Base-by-base conservation (phyloP, 2,329 filamentous ascomycete genomes). In the Gnomoniopsis smithogilvyi region DNA sequence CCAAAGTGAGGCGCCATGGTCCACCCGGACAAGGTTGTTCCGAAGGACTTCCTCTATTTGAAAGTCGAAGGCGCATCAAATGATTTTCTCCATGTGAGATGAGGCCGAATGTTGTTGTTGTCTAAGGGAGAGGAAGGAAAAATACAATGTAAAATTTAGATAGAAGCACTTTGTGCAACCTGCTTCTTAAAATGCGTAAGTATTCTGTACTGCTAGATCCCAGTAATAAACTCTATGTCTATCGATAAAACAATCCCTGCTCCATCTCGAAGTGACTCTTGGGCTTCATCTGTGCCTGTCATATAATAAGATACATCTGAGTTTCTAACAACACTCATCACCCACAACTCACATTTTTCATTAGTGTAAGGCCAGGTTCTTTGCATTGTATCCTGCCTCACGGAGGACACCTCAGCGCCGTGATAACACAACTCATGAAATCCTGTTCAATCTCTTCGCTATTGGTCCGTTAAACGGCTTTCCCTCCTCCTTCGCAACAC, bases 201-300 rank as follows among this genome's bases (percentile, higher is more conserved):
- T n/a, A n/a, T n/a, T n/a, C n/a, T n/a, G n/a, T n/a, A 30, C 26
- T 30, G 36, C 50, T 47, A 41, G 43, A 38, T 26, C 41, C 52
- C 17, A n/a, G 12, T n/a, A 6, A 41, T 14, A 41, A 14, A 41
- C 19, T 15, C 30, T 21, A 21, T 21, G 19, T 36, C 46, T 46
- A 54, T 47, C 52, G 21, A 38, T 47, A 48, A 15, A 36, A n/a
- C 11, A 38, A 21, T 43, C 52, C 52, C 52, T 54, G 41, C 52
- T 43, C 52, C 52, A 54, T 43, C n/a, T 41, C 11, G 19, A 43
- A 26, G 33, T 22, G n/a, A 47, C 24, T 14, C 7, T n/a, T 46
- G 17, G 41, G 33, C 51, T 24, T 53, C 51, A 53, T 46, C 22
- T 53, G 21, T n/a, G n/a, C n/a, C n/a, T n/a, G n/a, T n/a, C 51